phyloP scores from a whole-genome alignment of 805 yeast species.

The Ogataea zsoltii region DNA sequence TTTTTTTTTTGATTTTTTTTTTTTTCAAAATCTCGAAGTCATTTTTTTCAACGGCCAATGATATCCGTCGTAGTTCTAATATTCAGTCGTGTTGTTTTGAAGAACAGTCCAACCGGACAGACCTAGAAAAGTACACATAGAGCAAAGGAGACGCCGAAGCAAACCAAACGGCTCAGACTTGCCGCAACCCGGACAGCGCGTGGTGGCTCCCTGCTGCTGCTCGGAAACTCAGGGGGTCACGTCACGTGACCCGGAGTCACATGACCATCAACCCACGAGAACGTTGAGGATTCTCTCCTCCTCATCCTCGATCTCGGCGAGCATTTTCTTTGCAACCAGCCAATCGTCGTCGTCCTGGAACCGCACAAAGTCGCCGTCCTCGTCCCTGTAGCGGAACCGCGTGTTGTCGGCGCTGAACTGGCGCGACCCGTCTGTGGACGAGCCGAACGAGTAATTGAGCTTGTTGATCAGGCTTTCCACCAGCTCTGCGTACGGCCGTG shows the following conservation, averaged over 20 bases:
- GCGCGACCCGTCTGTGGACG: constrained; percentile 35
- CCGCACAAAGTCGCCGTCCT: constrained; percentile 91
- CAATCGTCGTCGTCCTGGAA: constrained; percentile 88
- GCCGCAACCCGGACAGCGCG: too few species aligned
- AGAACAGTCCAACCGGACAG: too few species aligned
- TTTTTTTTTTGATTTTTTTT: constrained; percentile 2
- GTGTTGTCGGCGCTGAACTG: constrained; percentile 29
- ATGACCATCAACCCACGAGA: constrained; percentile 14
- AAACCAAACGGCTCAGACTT: too few species aligned
- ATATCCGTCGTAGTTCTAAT: constrained; percentile 7
- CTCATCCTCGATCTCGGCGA: constrained; percentile 48
- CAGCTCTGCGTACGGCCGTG: constrained; percentile 25
- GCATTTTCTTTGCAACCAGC: constrained; percentile 76
- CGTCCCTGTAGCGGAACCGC: constrained; percentile 82
- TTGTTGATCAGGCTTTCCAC: constrained; percentile 49
- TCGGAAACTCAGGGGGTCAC: too few species aligned
- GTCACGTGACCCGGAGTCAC: too few species aligned
- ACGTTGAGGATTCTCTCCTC: constrained; percentile 37
- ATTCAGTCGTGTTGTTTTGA: background rate
- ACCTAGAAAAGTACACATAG: too few species aligned
- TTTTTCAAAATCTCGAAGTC: background rate
- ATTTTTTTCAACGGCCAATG: constrained; percentile 4
- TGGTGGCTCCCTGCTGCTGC: too few species aligned
- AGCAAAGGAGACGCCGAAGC: too few species aligned
- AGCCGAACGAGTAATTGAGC: constrained; percentile 59